Evolutionary conservation across 805 yeast species (phyloP).

Genomic region (Candida odintsovae): DNA sequence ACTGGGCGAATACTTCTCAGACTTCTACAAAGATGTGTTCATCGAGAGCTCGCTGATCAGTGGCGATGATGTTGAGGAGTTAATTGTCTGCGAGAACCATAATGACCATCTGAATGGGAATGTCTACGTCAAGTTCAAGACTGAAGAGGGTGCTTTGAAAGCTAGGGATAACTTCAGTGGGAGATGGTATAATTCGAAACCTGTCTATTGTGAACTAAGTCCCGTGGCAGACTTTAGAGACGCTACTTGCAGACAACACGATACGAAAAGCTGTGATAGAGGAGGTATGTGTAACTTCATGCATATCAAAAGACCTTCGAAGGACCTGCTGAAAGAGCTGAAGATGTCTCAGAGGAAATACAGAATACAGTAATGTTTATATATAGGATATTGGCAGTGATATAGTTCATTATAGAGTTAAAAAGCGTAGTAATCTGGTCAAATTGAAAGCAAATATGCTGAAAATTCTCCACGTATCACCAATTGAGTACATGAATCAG

Average conservation of each 20-base stretch:
- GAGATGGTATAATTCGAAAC: conserved; percentile 77
- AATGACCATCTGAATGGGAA: conserved; percentile 83
- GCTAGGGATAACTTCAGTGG: conserved; percentile 62
- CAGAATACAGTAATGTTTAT: neutral
- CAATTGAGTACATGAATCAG: too few species aligned
- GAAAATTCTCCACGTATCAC: too few species aligned
- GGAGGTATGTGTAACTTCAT: conserved; percentile 84
- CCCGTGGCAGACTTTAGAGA: conserved; percentile 69
- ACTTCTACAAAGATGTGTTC: conserved; percentile 68
- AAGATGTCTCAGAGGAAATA: conserved; percentile 33
- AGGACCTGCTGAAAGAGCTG: conserved; percentile 36
- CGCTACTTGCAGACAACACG: conserved; percentile 72
- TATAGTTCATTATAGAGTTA: too few species aligned
- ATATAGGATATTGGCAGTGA: too few species aligned
- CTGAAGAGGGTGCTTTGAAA: conserved; percentile 49
- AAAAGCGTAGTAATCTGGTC: too few species aligned
- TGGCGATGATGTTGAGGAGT: conserved; percentile 44
- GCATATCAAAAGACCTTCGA: conserved; percentile 61
- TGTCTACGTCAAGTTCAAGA: conserved; percentile 62
- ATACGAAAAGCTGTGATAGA: conserved; percentile 58
- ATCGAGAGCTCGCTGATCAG: conserved; percentile 43
- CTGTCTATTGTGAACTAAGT: conserved; percentile 72
- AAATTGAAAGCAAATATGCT: too few species aligned
- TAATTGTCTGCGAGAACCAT: conserved; percentile 78
- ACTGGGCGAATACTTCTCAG: conserved; percentile 46